Base-by-base conservation (phyloP, 1,139 yeast species). In the Pneumocystis canis region DNA sequence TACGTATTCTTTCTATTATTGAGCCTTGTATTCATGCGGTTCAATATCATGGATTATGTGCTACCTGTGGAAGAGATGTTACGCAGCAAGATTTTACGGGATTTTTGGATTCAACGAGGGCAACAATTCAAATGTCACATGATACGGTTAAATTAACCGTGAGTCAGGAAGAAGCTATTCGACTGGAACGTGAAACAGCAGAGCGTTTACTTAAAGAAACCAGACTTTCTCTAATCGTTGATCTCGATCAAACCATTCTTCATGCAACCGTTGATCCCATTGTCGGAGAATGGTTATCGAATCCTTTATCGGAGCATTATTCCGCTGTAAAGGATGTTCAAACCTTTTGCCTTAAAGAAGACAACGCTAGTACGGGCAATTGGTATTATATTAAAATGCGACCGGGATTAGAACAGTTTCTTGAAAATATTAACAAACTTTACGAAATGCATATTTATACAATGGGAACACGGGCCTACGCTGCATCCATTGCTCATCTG, bases 251-350 rank as follows among this genome's bases (percentile, higher is more conserved):
- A 74, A 94, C 98, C 0, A 95, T 92, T 6, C 92, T 92, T 54
- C 99, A 92, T 72, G 96, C 97, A 54, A 92, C 97, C 3, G 97
- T 90, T 31, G 98, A 92, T 72, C 97, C 97, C 0, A 89, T 97
- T 0, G 95, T 92, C 53, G 95, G 95, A 0, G 96, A 89, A 71
- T 92, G 98, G 98, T 90, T 88, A 78, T 79, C 79, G 65, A 97
- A 92, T 70, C 85, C 90, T 2, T 73, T 78, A 3, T 88, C 89
- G 69, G 96, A 97, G 18, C 89, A 92, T 70, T 86, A 87, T 71
- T 84, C 83, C 3, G 85, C 94, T 1, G 83, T 92, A 33, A 85
- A 85, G 71, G 95, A 89, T 70, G 97, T 94, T 1, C 77, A 79
- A 68, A 76, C 84, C 0, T 94, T 92, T 71, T 79, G 84, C 18